These are phyloP conservation scores for Sclerotiophoma versabilis DNA, from an alignment of 2,329 filamentous ascomycete species.

Conservation along the genomic window DNA sequence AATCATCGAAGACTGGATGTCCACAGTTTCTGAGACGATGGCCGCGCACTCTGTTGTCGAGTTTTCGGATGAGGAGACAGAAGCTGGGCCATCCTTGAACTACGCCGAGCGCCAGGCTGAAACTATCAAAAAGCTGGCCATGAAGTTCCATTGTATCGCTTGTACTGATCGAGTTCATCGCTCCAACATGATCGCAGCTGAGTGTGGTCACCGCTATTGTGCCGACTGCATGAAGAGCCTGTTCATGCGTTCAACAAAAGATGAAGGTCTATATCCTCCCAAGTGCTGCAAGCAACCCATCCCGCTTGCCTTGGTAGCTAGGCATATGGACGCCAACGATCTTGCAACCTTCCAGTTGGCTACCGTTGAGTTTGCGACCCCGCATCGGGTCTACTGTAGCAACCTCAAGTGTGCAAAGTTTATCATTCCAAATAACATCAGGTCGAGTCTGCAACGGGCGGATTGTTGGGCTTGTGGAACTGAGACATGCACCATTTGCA, in stretches of 20 bases:
- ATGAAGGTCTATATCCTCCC: constrained; percentile 55
- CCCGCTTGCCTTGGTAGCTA: constrained; percentile 49
- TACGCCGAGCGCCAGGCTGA: constrained; percentile 20
- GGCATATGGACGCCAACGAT: constrained; percentile 4
- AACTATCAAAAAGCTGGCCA: constrained; percentile 11
- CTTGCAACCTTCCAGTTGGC: constrained; percentile 17
- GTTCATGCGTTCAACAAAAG: constrained; percentile 19
- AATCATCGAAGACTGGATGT: neutral
- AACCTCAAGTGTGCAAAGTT: constrained; percentile 22
- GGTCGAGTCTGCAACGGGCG: constrained; percentile 12
- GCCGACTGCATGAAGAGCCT: constrained; percentile 18
- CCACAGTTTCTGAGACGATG: constrained; percentile 8
- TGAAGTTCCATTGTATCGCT: constrained; percentile 7
- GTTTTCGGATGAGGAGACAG: neutral
- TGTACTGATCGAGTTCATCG: constrained; percentile 10
- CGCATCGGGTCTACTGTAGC: constrained; percentile 24
- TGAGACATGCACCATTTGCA: constrained; percentile 26
- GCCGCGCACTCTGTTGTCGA: neutral
- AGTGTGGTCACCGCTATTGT: constrained; percentile 24
- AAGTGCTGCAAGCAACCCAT: constrained; percentile 17
- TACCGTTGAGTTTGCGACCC: constrained; percentile 13
- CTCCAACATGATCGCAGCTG: neutral
- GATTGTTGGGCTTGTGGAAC: constrained; percentile 16
- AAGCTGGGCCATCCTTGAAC: constrained; percentile 19
- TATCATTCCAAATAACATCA: constrained; percentile 17